Base-by-base conservation (phyloP, 2,329 filamentous ascomycete genomes). In the Sporothrix curviconia region DNA sequence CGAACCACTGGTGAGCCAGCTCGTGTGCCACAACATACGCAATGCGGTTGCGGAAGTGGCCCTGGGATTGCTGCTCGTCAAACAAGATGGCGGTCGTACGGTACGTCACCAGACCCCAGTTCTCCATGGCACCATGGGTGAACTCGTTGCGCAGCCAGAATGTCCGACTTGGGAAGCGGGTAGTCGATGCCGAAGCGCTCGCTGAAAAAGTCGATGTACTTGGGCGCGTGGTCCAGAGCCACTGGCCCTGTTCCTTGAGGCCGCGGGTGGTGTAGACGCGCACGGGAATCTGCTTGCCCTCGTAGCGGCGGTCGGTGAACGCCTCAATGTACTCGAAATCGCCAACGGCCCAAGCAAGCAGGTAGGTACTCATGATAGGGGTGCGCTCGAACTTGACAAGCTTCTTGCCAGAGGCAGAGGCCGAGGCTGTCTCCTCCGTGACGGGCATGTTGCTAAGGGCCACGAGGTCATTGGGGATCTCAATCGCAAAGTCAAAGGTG, bases 21-120 rank as follows among this genome's bases (percentile, higher is more conserved):
- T 99, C 94, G 73, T 99, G 94, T n/a, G 94, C 92, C 52, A 97
- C 92, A 57, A 97, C 92, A 67, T 99, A 97, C 32, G 94, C 94
- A 62, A 99, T 88, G 37, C 92, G 83, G 71, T 96, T 96, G 73
- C 91, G 92, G 76, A 92, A 96, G 63, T 86, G 85, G 42, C 89
- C 85, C 69, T 96, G 92, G 0, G 92, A 96, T 50, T 87, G 89
- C 69, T 90, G 85, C 71, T 95, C 90, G 67, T 99, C 92, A 68
- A 94, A 99, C n/a, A 99, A 81, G 28, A 99, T 87, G 52, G 94
- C 92, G 11, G 92, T 97, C 11, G 92, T 95, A 63, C 91, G 83
- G 75, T 97, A 99, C 32, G 94, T 97, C 59, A 99, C 90, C 55
- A 99, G 79, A 64, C 92, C 92, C 92, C 92, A 96, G 70, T 95